These are phyloP conservation scores for Leucosporidium yakuticum DNA, from an alignment of 768 basidiomycete species.

Conservation along the genomic window DNA sequence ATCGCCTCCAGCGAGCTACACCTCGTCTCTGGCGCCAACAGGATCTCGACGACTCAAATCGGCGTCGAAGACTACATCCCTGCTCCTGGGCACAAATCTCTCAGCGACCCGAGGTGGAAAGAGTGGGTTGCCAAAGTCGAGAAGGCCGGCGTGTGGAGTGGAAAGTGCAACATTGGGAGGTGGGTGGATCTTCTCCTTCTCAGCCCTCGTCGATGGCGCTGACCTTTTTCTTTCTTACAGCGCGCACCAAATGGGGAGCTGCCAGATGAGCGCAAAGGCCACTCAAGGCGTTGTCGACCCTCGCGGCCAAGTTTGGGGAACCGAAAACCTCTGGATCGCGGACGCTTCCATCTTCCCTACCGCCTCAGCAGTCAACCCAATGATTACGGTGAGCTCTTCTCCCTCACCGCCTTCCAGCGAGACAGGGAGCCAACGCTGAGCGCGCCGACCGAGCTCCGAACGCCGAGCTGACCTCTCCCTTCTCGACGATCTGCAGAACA, in stretches of 20 bases:
- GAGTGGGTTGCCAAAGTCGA: slow-evolving; percentile 33
- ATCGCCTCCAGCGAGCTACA: slow-evolving; percentile 33
- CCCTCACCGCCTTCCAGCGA: neutral
- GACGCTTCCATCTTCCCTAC: slow-evolving; percentile 37
- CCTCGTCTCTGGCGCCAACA: slow-evolving; percentile 32
- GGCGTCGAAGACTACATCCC: slow-evolving; percentile 29
- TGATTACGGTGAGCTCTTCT: slow-evolving; percentile 23
- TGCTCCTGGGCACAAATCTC: slow-evolving; percentile 3
- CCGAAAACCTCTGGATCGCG: slow-evolving; percentile 39
- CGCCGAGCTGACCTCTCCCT: neutral
- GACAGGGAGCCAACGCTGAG: too few relatives aligned
- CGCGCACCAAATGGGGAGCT: slow-evolving; percentile 43
- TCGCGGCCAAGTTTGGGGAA: slow-evolving; percentile 40
- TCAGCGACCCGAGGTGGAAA: slow-evolving; percentile 30
- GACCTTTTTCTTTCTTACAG: too few relatives aligned
- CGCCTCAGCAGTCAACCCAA: slow-evolving; percentile 29
- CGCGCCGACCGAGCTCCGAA: too few relatives aligned
- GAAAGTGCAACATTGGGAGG: slow-evolving; percentile 16
- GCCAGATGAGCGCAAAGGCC: slow-evolving; percentile 37
- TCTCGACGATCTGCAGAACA: slow-evolving; percentile 9
- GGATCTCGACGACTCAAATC: slow-evolving; percentile 33
- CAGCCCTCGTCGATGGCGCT: too few relatives aligned
- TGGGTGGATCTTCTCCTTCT: neutral
- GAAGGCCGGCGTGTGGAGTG: slow-evolving; percentile 27
- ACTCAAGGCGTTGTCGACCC: slow-evolving; percentile 37